phyloP scores from a whole-genome alignment of 2,329 filamentous ascomycete genomes.

The Microcyclosporella mali region DNA sequence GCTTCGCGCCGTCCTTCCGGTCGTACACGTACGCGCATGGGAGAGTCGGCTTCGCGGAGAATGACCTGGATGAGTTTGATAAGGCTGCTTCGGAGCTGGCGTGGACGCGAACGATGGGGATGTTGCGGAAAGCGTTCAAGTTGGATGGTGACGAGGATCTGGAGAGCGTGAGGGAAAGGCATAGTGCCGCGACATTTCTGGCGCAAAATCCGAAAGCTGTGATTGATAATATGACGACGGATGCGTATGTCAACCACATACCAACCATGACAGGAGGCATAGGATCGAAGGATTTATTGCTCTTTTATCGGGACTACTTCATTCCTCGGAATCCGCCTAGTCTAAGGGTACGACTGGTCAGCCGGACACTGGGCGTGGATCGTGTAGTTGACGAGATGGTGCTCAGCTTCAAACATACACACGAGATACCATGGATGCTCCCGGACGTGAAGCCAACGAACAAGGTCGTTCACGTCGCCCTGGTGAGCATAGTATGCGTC shows the following conservation, averaged over 20 bases:
- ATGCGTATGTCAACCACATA: constrained; percentile 33
- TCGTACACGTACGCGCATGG: constrained; percentile 36
- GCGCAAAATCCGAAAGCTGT: constrained; percentile 24
- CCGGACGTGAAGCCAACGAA: constrained; percentile 52
- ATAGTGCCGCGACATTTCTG: constrained; percentile 24
- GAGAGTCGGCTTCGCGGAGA: constrained; percentile 39
- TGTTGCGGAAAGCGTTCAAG: constrained; percentile 30
- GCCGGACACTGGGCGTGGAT: constrained; percentile 51
- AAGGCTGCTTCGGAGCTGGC: constrained; percentile 37
- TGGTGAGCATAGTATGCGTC: constrained; percentile 52
- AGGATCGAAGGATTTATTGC: constrained; percentile 36
- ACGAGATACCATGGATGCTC: constrained; percentile 53
- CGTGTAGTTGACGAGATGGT: constrained; percentile 56
- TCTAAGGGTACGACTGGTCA: constrained; percentile 49
- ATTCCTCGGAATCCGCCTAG: constrained; percentile 49
- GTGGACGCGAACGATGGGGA: constrained; percentile 38
- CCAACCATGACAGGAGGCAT: constrained; percentile 42
- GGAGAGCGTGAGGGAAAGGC: constrained; percentile 34
- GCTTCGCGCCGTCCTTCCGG: constrained; percentile 34
- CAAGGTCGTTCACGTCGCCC: constrained; percentile 49
- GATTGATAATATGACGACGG: constrained; percentile 27
- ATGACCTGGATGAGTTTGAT: constrained; percentile 34
- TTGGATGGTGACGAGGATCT: constrained; percentile 20
- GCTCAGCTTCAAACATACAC: constrained; percentile 50
- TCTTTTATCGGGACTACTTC: constrained; percentile 54